Percentiles rank a stretch among this genome's conserved stretches.
Evolutionary conservation across 129 eudicot species (phyloP).

Genomic region (Erigeron canadensis): DNA sequence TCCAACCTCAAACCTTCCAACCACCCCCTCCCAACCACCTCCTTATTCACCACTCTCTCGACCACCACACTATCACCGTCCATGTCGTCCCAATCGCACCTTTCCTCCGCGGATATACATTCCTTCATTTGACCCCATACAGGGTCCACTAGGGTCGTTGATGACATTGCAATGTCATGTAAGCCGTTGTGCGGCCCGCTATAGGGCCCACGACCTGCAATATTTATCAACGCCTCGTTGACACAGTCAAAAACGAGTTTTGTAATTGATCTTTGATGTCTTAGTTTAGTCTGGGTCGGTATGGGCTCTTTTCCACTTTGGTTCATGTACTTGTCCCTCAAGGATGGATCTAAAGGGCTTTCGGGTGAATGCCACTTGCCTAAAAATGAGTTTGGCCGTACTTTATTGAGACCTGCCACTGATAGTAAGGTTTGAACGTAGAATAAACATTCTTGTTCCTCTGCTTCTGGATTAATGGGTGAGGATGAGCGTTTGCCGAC

Average conservation of each 20-base stretch:
- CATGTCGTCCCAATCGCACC: slow-evolving; percentile 36
- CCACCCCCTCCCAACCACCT: slow-evolving; percentile 86
- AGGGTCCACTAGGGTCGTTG: slow-evolving; percentile 41
- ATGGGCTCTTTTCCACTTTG: slow-evolving; percentile 41
- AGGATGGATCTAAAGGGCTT: slow-evolving; percentile 80
- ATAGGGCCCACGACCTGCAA: slow-evolving; percentile 42
- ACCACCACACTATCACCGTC: slow-evolving; percentile 52
- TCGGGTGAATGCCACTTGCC: slow-evolving; percentile 77
- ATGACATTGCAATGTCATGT: slow-evolving; percentile 26
- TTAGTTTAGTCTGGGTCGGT: slow-evolving; percentile 48
- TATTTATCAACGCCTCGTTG: slow-evolving; percentile 55
- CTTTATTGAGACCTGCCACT: slow-evolving; percentile 51
- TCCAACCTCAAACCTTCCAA: slow-evolving; percentile 53
- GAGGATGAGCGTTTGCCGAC: slow-evolving; percentile 35
- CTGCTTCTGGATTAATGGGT: slow-evolving; percentile 47
- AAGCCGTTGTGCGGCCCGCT: slow-evolving; percentile 17
- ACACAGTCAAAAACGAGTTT: slow-evolving; percentile 87
- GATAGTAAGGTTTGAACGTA: slow-evolving; percentile 59
- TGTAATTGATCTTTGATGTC: slow-evolving; percentile 49
- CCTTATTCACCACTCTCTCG: slow-evolving; percentile 66
- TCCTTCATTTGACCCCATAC: slow-evolving; percentile 68
- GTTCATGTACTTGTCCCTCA: slow-evolving; percentile 64
- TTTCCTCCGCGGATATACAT: slow-evolving; percentile 55
- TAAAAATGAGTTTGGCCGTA: slow-evolving; percentile 37
- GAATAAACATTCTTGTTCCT: slow-evolving; percentile 58